Evolutionary conservation across 257 asterid genomes (phyloP).

Genomic region (Scutellaria galericulata): DNA sequence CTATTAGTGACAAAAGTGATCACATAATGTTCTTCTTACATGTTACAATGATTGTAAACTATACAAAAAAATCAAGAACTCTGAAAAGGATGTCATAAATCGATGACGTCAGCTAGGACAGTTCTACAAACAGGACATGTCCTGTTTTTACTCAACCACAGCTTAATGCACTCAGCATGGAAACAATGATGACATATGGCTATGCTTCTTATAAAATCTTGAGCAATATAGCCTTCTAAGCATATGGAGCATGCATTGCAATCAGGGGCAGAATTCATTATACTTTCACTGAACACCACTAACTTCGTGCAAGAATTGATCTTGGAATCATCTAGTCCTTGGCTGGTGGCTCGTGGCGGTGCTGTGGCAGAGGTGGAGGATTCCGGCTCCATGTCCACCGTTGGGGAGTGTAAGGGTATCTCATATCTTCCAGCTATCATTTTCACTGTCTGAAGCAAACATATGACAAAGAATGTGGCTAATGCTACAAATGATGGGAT

Average conservation of each 20-base stretch:
- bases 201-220: constrained; percentile 34
- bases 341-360: not conserved
- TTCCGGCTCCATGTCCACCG: not conserved
- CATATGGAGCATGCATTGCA: constrained; percentile 36
- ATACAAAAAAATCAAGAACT: not conserved
- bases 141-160: constrained; percentile 30
- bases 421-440: not conserved
- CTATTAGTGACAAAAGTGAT: constrained; percentile 25
- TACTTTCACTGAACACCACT: constrained; percentile 31
- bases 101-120: not conserved
- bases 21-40: too few species aligned
- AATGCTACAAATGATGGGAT: constrained; percentile 23
- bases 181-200: constrained; percentile 37
- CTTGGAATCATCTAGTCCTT: constrained; percentile 27
- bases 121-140: constrained; percentile 45
- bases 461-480: constrained; percentile 17
- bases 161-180: constrained; percentile 39
- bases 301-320: constrained; percentile 18
- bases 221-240: constrained; percentile 24
- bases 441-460: constrained; percentile 6
- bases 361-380: constrained; percentile 7
- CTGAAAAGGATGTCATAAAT: not conserved
- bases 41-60: not conserved
- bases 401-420: not conserved
- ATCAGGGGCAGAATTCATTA: constrained; percentile 24